These are phyloP conservation scores for Anthostomella pinea DNA, from an alignment of 2,329 filamentous ascomycete species.

Conservation along the genomic window DNA sequence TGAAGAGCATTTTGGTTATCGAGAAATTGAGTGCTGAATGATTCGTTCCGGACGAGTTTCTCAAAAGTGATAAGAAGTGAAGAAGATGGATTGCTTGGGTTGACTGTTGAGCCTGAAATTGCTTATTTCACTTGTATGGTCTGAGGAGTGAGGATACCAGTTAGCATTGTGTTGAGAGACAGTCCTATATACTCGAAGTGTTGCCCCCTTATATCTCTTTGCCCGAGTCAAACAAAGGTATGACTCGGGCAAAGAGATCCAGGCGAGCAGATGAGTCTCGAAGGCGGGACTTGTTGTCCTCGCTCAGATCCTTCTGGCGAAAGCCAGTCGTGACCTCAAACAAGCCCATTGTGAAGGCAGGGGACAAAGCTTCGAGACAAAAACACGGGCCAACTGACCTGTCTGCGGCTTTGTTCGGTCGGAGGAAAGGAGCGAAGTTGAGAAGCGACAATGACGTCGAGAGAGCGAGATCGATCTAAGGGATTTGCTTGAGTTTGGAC, in stretches of 20 bases:
- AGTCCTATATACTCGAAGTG: no score
- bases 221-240: no score
- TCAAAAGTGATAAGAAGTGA: slow-evolving; percentile 25
- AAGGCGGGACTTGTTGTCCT: no score
- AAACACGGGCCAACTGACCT: slow-evolving; percentile 22
- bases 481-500: slow-evolving; percentile 24
- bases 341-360: slow-evolving; percentile 16
- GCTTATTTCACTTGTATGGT: no score
- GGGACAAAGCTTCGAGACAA: slow-evolving; percentile 4
- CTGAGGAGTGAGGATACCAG: no score
- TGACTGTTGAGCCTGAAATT: no score
- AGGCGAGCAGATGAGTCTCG: no score
- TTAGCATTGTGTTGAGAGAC: no score
- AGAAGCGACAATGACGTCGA: slow-evolving; percentile 20
- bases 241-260: no score
- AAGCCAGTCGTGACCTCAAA: slow-evolving; percentile 2
- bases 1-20: slow-evolving; percentile 51
- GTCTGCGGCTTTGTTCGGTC: slow-evolving; percentile 22
- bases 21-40: slow-evolving; percentile 36
- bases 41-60: slow-evolving; percentile 42
- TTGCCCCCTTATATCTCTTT: no score
- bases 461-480: slow-evolving; percentile 21
- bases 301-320: no score
- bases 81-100: slow-evolving; percentile 22
- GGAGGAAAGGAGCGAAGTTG: slow-evolving; percentile 20